Conservation (phyloP, 2,329 filamentous ascomycete species). For the Pseudopyricularia cyperi region DNA sequence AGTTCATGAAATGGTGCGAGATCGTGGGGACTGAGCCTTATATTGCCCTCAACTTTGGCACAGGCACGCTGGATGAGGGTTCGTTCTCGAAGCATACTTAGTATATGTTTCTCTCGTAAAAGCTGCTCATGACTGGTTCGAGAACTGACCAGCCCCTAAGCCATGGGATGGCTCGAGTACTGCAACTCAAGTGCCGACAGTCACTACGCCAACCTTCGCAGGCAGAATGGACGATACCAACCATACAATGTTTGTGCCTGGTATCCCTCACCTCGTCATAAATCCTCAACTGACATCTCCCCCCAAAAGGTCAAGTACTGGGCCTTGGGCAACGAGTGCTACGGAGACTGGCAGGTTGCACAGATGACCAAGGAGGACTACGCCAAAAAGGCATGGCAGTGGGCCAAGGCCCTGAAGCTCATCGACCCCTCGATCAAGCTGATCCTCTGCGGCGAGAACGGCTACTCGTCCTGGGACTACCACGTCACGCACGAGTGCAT, state of each 20-base stretch:
- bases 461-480: slow-evolving; percentile 58
- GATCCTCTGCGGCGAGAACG: slow-evolving; percentile 64
- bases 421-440: slow-evolving; percentile 55
- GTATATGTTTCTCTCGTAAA: too few species aligned
- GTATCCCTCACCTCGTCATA: too few species aligned
- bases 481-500: slow-evolving; percentile 60
- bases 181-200: slow-evolving; percentile 70
- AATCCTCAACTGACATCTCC: background rate
- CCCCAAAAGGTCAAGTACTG: slow-evolving; percentile 49
- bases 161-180: slow-evolving; percentile 71
- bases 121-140: too few species aligned
- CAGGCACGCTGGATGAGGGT: slow-evolving; percentile 43
- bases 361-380: slow-evolving; percentile 59
- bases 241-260: slow-evolving; percentile 50
- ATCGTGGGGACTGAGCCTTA: slow-evolving; percentile 63
- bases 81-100: background rate
- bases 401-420: slow-evolving; percentile 60
- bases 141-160: too few species aligned
- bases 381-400: slow-evolving; percentile 54
- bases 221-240: slow-evolving; percentile 60
- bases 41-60: slow-evolving; percentile 70
- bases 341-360: slow-evolving; percentile 54
- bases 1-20: slow-evolving; percentile 74
- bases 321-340: slow-evolving; percentile 68
- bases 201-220: slow-evolving; percentile 68